Percentiles rank a stretch among this genome's conserved stretches.
Evolutionary conservation across 2,329 filamentous ascomycete genomes (phyloP).

Genomic region (Fusarium devonianum): DNA sequence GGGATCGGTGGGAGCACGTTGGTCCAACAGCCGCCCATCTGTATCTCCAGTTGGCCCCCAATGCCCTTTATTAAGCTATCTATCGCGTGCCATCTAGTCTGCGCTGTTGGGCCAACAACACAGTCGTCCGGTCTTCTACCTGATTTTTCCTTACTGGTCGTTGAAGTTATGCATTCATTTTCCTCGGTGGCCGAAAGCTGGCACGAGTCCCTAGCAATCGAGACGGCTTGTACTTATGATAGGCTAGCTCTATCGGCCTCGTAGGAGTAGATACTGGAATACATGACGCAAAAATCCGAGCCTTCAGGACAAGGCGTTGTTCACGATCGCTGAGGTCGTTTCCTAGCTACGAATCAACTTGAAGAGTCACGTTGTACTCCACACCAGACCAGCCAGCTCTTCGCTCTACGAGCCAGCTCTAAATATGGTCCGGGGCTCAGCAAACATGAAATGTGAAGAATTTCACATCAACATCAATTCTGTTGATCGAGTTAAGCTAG

Average conservation of each 20-base stretch:
- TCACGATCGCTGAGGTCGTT: slow-evolving; percentile 13
- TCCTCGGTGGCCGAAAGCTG: slow-evolving; percentile 16
- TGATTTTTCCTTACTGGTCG: too few species aligned
- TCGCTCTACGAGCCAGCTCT: slow-evolving; percentile 19
- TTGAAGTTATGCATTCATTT: slow-evolving; percentile 10
- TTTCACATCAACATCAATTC: background rate
- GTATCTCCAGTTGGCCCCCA: slow-evolving; percentile 33
- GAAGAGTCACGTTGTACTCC: too few species aligned
- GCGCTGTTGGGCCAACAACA: slow-evolving; percentile 8
- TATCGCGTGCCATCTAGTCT: slow-evolving; percentile 11
- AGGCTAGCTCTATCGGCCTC: slow-evolving; percentile 23
- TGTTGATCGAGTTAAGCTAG: background rate
- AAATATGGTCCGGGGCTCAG: too few species aligned
- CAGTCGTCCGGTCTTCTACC: slow-evolving; percentile 10
- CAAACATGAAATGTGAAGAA: too few species aligned
- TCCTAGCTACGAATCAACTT: slow-evolving; percentile 7
- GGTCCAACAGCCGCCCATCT: slow-evolving; percentile 30
- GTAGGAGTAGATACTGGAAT: slow-evolving; percentile 7
- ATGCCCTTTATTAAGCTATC: slow-evolving; percentile 13
- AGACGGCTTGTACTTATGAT: slow-evolving; percentile 11
- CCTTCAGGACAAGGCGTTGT: slow-evolving; percentile 15
- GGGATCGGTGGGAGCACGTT: slow-evolving; percentile 43
- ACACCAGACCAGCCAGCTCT: slow-evolving; percentile 4
- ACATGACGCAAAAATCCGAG: slow-evolving; percentile 13
- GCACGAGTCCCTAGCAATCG: slow-evolving; percentile 17